Conservation (phyloP, 345 rosid genomes). For the Noccaea bulbosa region DNA sequence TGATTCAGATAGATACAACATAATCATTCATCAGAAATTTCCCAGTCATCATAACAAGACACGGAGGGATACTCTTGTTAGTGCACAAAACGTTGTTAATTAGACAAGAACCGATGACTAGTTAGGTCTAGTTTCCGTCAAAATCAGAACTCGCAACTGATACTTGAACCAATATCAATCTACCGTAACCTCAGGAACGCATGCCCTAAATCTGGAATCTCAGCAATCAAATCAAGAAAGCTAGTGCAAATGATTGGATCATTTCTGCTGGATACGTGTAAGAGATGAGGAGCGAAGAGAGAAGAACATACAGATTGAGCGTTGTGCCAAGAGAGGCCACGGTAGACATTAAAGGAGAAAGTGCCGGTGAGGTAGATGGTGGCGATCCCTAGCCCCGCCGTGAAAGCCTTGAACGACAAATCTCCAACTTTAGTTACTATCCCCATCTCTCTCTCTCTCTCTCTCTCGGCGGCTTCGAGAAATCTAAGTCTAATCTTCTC, state of each 20-base stretch:
- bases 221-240: slow-evolving; percentile 19
- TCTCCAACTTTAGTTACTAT: slow-evolving; percentile 63
- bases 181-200: background rate
- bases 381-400: slow-evolving; percentile 74
- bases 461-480: slow-evolving; percentile 18
- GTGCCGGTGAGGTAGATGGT: slow-evolving; percentile 75
- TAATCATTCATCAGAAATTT: background rate
- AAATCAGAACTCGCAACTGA: background rate
- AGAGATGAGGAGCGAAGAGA: background rate
- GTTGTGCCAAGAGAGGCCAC: slow-evolving; percentile 80
- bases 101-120: slow-evolving; percentile 2
- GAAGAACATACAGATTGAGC: slow-evolving; percentile 59
- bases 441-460: slow-evolving; percentile 50
- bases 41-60: background rate
- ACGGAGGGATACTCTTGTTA: background rate
- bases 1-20: background rate
- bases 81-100: background rate
- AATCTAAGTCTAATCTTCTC: background rate
- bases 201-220: slow-evolving; percentile 24
- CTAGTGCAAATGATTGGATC: slow-evolving; percentile 2
- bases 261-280: background rate
- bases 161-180: background rate
- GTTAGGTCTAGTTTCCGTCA: background rate
- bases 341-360: slow-evolving; percentile 76
- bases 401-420: slow-evolving; percentile 73